Evolutionary conservation across 148 eudicot species (phyloP), one percentile per base, ranked within the genome.

Genomic region (Rhododendron henanense): DNA sequence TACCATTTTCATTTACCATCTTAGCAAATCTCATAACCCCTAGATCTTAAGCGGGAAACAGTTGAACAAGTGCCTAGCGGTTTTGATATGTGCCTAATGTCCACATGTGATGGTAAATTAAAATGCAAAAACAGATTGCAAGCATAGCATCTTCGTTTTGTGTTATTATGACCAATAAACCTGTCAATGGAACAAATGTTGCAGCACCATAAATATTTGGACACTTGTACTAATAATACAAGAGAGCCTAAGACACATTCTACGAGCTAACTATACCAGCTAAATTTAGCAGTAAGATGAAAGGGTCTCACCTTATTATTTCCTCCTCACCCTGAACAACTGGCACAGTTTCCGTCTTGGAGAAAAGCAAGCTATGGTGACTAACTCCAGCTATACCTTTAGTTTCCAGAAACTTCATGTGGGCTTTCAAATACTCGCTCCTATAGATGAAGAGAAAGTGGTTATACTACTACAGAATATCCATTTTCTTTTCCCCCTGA

Each of bases 311-410:
- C 99, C 95, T 92, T 85, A 59, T 75, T 44, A 78, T 82, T 51
- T 92, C 96, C 85, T 94, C 95, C 71, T 95, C 95, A 45, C 82
- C 83, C 55, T 84, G 87, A 74, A 73, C 85, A 79, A 14, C 85
- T 76, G 94, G 91, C 44, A 90, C 88, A 37, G 98, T 95, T 50
- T 92, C 98, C n/a, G 98, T 89, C 92, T 95, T 95, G 50, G 99
- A 94, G 88, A 94, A 97, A 37, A 97, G 97, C 92, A 97, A 90
- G 85, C 99, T 95, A 84, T 97, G 99, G 83, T 94, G 90, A 89
- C 99, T 95, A 75, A 97, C 98, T 77, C 99, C 98, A 81, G 96
- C 99, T 33, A 97, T 97, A 84, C 94, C 98, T 59, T 93, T 90
- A 61, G 95, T 91, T 84, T 94, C 96, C 84, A 97, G 88, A 85